Percentiles rank a stretch among this genome's conserved stretches.
These are phyloP conservation scores for Lecanoromycetidae sp. DNA, from an alignment of 2,329 filamentous ascomycete genomes.

Conservation along the genomic window DNA sequence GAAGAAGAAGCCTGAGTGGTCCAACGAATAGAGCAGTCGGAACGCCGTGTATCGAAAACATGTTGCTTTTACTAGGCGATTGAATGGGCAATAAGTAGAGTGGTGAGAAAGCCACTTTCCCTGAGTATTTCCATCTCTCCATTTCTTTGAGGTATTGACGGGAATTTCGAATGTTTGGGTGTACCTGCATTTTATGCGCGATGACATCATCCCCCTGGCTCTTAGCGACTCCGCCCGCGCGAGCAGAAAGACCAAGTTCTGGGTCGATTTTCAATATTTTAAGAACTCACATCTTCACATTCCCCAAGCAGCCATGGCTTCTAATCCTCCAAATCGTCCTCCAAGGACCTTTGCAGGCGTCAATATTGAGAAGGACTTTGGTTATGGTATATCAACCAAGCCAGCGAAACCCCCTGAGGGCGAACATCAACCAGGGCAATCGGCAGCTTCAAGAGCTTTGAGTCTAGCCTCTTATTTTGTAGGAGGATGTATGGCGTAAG, in stretches of 20 bases:
- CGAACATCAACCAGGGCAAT: conserved; percentile 10
- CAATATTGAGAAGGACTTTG: conserved; percentile 9
- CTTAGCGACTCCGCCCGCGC: neutral
- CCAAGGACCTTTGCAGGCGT: conserved; percentile 4
- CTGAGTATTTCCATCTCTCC: too few species aligned
- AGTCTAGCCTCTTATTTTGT: conserved; percentile 23
- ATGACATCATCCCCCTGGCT: neutral
- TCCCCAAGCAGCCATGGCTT: neutral
- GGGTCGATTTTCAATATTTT: neutral
- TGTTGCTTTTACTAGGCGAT: too few species aligned
- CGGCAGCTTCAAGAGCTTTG: conserved; percentile 19
- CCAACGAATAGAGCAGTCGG: conserved; percentile 58
- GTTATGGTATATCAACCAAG: conserved; percentile 13
- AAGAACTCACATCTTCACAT: neutral
- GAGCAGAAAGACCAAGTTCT: neutral
- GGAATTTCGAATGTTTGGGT: too few species aligned
- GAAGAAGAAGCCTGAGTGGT: conserved; percentile 90
- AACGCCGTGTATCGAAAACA: too few species aligned
- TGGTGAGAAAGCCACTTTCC: too few species aligned
- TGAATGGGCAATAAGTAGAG: too few species aligned
- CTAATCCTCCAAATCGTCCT: neutral
- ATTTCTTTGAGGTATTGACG: too few species aligned
- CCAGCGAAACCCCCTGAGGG: conserved; percentile 6
- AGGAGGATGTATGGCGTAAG: conserved; percentile 22
- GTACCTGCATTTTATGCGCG: neutral